Conservation (phyloP, 2,329 filamentous ascomycete species). For the Nemania sp. region DNA sequence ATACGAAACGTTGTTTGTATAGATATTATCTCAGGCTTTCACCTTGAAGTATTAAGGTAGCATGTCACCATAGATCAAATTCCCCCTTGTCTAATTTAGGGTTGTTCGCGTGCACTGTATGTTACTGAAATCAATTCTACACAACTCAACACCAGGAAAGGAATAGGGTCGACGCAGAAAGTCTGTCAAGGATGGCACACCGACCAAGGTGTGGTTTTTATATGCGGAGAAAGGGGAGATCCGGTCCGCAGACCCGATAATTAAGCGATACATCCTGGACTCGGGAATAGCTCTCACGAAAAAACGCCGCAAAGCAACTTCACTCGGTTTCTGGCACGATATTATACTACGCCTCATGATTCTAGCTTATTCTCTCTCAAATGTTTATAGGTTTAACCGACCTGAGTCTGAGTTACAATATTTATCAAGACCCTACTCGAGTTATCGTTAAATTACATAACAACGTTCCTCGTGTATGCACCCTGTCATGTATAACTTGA, state of each 20-base stretch:
- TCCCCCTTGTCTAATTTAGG: no score
- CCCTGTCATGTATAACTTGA: no score
- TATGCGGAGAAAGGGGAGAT: conserved; percentile 10
- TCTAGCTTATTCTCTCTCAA: neutral
- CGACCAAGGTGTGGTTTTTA: neutral
- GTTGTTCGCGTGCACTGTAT: no score
- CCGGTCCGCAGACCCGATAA: conserved; percentile 28
- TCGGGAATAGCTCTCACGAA: conserved; percentile 7
- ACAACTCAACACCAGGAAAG: neutral
- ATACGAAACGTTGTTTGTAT: neutral
- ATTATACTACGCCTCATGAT: neutral
- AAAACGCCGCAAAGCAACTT: neutral
- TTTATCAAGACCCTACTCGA: no score
- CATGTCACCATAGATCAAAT: neutral
- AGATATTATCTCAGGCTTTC: neutral
- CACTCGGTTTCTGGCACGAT: neutral
- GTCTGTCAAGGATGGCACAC: neutral
- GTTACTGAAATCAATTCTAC: no score
- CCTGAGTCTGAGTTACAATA: no score
- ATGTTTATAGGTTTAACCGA: no score
- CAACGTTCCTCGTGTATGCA: no score
- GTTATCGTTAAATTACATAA: no score
- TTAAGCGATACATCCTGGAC: neutral
- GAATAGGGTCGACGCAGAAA: neutral
- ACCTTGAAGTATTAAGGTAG: neutral